phyloP scores from a whole-genome alignment of 225 moss, liverwort and hornwort species.

The Ulota crispa region DNA sequence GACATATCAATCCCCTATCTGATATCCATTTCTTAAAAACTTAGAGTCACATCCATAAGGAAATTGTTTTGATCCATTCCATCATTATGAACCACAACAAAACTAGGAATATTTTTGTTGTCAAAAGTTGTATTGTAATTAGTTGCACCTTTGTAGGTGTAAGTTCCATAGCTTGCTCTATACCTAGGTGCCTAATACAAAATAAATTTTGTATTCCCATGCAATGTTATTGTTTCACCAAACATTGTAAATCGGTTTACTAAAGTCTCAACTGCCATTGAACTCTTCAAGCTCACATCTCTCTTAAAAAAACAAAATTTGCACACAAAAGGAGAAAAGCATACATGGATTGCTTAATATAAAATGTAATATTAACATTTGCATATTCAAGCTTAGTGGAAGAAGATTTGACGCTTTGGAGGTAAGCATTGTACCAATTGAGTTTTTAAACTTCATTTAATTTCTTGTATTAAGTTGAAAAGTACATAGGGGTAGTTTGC shows the following conservation, averaged over 20 bases:
- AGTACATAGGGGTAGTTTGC: constrained; percentile 18
- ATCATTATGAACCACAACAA: constrained; percentile 72
- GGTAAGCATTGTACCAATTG: not conserved
- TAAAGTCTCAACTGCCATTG: constrained; percentile 31
- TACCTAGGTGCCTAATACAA: constrained; percentile 47
- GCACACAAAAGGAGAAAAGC: constrained; percentile 4
- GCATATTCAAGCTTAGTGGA: not conserved
- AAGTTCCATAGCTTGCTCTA: constrained; percentile 39
- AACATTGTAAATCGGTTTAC: constrained; percentile 22
- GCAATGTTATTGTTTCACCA: constrained; percentile 25
- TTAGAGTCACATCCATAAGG: constrained; percentile 79
- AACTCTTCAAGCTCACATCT: constrained; percentile 20
- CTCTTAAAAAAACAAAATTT: constrained; percentile 31
- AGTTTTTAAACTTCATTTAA: not conserved
- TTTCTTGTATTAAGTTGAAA: not conserved
- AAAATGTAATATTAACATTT: not conserved
- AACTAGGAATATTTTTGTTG: constrained; percentile 57
- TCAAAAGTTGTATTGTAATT: constrained; percentile 57
- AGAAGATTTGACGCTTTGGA: not conserved
- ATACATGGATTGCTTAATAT: not conserved
- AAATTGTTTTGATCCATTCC: constrained; percentile 97
- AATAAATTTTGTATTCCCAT: constrained; percentile 30
- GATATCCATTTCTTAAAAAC: constrained; percentile 90
- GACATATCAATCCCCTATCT: too few relatives aligned
- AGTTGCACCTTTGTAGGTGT: constrained; percentile 34